A percentile compares a stretch with the other conserved stretches of the same genome.
Conservation (phyloP, 352 stramenopile species). For the Pythium aquatile region DNA sequence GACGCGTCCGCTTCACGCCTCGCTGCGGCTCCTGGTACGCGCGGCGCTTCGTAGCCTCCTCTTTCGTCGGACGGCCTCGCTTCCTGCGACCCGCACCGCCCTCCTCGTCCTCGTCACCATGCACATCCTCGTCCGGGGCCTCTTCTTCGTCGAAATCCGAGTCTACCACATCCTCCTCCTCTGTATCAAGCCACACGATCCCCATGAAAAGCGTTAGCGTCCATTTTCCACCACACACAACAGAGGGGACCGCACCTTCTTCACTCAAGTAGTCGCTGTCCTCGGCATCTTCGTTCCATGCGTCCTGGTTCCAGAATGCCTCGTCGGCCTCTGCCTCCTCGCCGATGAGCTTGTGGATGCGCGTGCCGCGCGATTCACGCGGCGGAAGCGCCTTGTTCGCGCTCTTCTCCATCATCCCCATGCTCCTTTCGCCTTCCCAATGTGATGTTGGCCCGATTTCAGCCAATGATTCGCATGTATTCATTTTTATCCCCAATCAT, state of each 20-base stretch:
- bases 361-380: slow-evolving; percentile 63
- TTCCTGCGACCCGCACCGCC: slow-evolving; percentile 29
- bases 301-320: slow-evolving; percentile 85
- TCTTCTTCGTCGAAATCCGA: slow-evolving; percentile 88
- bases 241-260: slow-evolving; percentile 48
- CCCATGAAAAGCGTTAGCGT: not conserved
- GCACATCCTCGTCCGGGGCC: slow-evolving; percentile 73
- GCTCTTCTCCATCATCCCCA: slow-evolving; percentile 8
- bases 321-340: slow-evolving; percentile 87
- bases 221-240: not conserved
- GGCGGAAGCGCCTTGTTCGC: slow-evolving; percentile 40
- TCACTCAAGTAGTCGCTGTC: slow-evolving; percentile 89
- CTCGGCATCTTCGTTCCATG: slow-evolving; percentile 81
- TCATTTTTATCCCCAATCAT: slow-evolving; percentile 11
- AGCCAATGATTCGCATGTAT: not conserved
- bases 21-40: slow-evolving; percentile 35
- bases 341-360: slow-evolving; percentile 83
- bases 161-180: slow-evolving; percentile 88
- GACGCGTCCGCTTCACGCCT: slow-evolving; percentile 11
- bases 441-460: not conserved
- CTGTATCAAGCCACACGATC: slow-evolving; percentile 26
- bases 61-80: slow-evolving; percentile 9
- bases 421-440: not conserved
- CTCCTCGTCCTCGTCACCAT: slow-evolving; percentile 62
- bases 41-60: slow-evolving; percentile 10